Conservation (phyloP, 148 eudicot species). For the Rhododendron mucronatum region DNA sequence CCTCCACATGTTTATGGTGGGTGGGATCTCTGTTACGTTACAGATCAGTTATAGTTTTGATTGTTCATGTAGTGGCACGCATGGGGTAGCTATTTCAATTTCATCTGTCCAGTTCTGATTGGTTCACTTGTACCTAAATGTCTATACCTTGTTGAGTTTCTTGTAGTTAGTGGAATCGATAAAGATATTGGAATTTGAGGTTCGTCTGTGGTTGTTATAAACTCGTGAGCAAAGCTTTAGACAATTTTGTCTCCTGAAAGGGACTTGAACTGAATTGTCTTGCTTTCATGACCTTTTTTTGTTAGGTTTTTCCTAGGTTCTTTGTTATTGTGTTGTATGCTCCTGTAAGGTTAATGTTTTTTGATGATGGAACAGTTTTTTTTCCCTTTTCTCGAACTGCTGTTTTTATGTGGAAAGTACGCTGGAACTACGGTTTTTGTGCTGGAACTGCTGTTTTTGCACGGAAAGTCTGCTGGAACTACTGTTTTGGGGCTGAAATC, state of each 20-base stretch:
- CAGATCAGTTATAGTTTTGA: conserved; percentile 23
- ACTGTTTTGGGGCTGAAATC: neutral
- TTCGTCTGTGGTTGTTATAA: neutral
- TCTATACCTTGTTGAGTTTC: neutral
- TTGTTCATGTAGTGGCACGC: conserved; percentile 23
- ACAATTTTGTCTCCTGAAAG: neutral
- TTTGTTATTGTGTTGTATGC: neutral
- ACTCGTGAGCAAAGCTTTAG: neutral
- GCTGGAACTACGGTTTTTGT: too few relatives aligned
- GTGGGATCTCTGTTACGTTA: conserved; percentile 14
- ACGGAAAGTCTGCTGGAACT: neutral
- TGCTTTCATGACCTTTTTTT: neutral
- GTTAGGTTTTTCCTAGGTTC: neutral
- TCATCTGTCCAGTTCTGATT: neutral
- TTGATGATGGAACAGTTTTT: too few relatives aligned
- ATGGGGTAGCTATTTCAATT: conserved; percentile 38
- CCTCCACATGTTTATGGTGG: conserved; percentile 25
- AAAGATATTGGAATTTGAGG: neutral
- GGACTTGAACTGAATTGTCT: neutral
- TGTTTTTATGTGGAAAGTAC: too few relatives aligned
- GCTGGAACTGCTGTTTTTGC: neutral
- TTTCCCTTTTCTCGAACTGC: neutral
- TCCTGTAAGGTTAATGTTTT: neutral
- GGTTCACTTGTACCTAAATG: neutral
- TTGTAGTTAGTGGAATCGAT: neutral